Evolutionary conservation across 1,284 basidiomycete species (phyloP).

Genomic region (Heterobasidion irregulare): DNA sequence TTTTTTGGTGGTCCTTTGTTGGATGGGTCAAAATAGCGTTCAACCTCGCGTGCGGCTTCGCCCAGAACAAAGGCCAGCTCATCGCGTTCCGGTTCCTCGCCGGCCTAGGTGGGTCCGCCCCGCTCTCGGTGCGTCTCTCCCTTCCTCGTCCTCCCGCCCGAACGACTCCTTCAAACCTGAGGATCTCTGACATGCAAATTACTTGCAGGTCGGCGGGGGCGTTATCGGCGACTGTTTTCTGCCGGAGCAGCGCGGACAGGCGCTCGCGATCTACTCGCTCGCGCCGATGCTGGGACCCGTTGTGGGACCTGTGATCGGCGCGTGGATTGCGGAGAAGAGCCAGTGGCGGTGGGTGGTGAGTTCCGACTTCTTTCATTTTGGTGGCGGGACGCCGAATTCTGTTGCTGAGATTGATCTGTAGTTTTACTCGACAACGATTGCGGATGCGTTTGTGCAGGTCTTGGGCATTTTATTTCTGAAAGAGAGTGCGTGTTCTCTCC

Average conservation of each 20-base stretch:
- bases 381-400: not conserved
- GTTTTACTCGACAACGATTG: constrained; percentile 34
- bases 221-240: constrained; percentile 41
- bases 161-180: too few species aligned
- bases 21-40: constrained; percentile 32
- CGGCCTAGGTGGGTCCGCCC: constrained; percentile 57
- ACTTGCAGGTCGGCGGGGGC: constrained; percentile 38
- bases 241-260: constrained; percentile 36
- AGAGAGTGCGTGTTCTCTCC: constrained; percentile 27
- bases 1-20: not conserved
- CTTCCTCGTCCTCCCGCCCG: not conserved
- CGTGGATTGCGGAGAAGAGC: constrained; percentile 30
- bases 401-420: constrained; percentile 1
- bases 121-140: constrained; percentile 40
- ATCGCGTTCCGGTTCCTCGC: constrained; percentile 63
- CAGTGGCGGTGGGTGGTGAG: constrained; percentile 31
- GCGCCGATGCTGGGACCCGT: constrained; percentile 36
- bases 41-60: constrained; percentile 63
- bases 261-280: constrained; percentile 39
- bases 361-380: not conserved
- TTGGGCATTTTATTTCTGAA: constrained; percentile 35
- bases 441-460: constrained; percentile 25
- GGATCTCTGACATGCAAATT: not conserved
- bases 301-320: constrained; percentile 30
- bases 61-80: constrained; percentile 46